Evolutionary conservation across 192 early-diverging fungal genomes (phyloP).

Genomic region (Coemansia sp.): DNA sequence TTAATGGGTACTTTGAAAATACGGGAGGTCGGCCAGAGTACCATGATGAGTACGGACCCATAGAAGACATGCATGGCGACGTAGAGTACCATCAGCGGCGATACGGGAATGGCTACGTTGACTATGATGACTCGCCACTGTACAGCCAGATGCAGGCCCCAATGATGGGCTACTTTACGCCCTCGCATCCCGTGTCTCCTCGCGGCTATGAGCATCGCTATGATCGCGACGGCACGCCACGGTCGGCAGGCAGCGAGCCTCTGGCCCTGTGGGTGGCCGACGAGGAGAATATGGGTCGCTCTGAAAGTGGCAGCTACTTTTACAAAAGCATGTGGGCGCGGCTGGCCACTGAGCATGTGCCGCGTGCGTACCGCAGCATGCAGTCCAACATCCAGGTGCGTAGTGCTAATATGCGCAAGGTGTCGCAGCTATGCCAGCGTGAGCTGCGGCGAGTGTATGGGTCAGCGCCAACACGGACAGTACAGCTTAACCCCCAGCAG

Average conservation of each 20-base stretch:
- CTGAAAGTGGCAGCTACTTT: not conserved
- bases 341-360: slow-evolving; percentile 41
- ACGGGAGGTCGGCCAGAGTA: slow-evolving; percentile 14
- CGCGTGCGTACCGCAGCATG: slow-evolving; percentile 44
- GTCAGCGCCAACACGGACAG: slow-evolving; percentile 34
- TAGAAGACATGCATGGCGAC: slow-evolving; percentile 9
- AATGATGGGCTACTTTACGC: slow-evolving; percentile 49
- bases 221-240: slow-evolving; percentile 20
- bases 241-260: slow-evolving; percentile 27
- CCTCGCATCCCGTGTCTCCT: slow-evolving; percentile 23
- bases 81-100: slow-evolving; percentile 5
- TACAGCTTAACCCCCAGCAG: slow-evolving; percentile 35
- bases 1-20: slow-evolving; percentile 37
- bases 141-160: slow-evolving; percentile 20
- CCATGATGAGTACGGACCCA: not conserved
- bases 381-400: slow-evolving; percentile 36
- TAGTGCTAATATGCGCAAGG: slow-evolving; percentile 64
- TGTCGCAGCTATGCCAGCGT: slow-evolving; percentile 70
- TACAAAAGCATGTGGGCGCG: slow-evolving; percentile 22
- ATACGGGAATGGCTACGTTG: slow-evolving; percentile 12
- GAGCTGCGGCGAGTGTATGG: slow-evolving; percentile 64
- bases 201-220: slow-evolving; percentile 18
- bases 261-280: slow-evolving; percentile 21
- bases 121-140: slow-evolving; percentile 15
- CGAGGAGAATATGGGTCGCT: not conserved